Evolutionary conservation across 306 rosid species (phyloP).

Genomic region (Trifolium pratense): DNA sequence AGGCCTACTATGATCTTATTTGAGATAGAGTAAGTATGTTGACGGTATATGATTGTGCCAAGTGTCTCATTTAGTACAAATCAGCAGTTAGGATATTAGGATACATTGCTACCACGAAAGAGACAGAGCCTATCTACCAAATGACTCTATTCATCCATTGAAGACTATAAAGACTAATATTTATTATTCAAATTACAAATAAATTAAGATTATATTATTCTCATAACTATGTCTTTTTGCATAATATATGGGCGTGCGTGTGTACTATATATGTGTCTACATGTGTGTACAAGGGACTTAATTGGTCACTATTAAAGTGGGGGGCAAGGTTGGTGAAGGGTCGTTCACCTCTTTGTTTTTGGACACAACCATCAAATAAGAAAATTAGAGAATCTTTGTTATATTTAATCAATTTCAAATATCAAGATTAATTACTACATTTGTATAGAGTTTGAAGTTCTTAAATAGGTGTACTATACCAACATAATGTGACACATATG

Average conservation of each 20-base stretch:
- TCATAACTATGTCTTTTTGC: not conserved
- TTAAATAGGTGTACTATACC: conserved; percentile 24
- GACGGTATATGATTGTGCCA: not conserved
- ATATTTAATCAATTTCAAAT: conserved; percentile 44
- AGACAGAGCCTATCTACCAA: conserved; percentile 52
- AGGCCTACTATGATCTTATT: not conserved
- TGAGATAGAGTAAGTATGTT: not conserved
- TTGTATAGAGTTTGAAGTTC: not conserved
- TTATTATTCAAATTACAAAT: not conserved
- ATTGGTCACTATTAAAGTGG: conserved; percentile 39
- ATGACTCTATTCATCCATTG: conserved; percentile 39
- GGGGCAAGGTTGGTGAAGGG: conserved; percentile 72
- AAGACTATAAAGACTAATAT: conserved; percentile 1
- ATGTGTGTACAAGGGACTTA: conserved; percentile 17
- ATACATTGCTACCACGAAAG: conserved; percentile 51
- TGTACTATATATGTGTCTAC: not conserved
- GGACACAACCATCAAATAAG: conserved; percentile 44
- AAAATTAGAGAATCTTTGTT: conserved; percentile 39
- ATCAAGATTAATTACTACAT: not conserved
- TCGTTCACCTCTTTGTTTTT: conserved; percentile 60
- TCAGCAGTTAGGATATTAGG: conserved; percentile 3
- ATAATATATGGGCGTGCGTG: not conserved
- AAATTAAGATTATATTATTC: not conserved
- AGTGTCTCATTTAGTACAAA: conserved; percentile 38
- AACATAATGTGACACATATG: no score